A percentile compares a stretch with the other conserved stretches of the same genome.
Conservation (phyloP, 768 basidiomycete species). For the Boletus sensibilis region DNA sequence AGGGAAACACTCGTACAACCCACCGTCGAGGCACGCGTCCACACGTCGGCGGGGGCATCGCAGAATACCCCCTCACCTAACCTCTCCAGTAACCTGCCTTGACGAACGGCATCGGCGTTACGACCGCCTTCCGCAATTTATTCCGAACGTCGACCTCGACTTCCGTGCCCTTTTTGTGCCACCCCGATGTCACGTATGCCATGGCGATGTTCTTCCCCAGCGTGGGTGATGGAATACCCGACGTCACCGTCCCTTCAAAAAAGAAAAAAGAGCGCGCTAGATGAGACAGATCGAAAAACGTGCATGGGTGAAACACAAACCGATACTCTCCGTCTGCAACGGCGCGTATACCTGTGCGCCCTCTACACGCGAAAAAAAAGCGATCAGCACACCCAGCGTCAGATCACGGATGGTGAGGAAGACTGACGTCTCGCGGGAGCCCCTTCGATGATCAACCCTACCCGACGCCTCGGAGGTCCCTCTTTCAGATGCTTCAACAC, state of each 20-base stretch:
- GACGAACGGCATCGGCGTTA: slow-evolving; percentile 88
- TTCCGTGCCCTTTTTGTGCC: slow-evolving; percentile 89
- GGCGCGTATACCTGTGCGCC: slow-evolving; percentile 73
- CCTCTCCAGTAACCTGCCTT: slow-evolving; percentile 81
- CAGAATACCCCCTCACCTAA: slow-evolving; percentile 3
- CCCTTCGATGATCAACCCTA: slow-evolving; percentile 80
- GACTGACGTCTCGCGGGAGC: slow-evolving; percentile 79
- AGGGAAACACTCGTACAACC: background rate
- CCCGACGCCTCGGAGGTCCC: slow-evolving; percentile 72
- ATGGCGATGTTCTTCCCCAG: slow-evolving; percentile 92
- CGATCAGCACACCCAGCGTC: background rate
- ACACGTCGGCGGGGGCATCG: background rate
- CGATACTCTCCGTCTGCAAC: slow-evolving; percentile 54
- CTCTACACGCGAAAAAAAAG: slow-evolving; percentile 42
- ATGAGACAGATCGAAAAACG: slow-evolving; percentile 3
- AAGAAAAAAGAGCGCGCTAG: slow-evolving; percentile 20
- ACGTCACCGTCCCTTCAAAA: slow-evolving; percentile 83
- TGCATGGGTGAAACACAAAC: slow-evolving; percentile 38
- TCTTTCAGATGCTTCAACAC: slow-evolving; percentile 78
- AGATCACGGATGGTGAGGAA: background rate
- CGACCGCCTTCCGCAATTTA: slow-evolving; percentile 68
- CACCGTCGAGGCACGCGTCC: background rate
- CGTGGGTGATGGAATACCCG: slow-evolving; percentile 93
- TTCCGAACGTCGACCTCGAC: slow-evolving; percentile 83
- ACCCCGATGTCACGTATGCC: slow-evolving; percentile 82